These are phyloP conservation scores for Asterochloris erici DNA, from an alignment of 139 green algal genomes.

Conservation along the genomic window DNA sequence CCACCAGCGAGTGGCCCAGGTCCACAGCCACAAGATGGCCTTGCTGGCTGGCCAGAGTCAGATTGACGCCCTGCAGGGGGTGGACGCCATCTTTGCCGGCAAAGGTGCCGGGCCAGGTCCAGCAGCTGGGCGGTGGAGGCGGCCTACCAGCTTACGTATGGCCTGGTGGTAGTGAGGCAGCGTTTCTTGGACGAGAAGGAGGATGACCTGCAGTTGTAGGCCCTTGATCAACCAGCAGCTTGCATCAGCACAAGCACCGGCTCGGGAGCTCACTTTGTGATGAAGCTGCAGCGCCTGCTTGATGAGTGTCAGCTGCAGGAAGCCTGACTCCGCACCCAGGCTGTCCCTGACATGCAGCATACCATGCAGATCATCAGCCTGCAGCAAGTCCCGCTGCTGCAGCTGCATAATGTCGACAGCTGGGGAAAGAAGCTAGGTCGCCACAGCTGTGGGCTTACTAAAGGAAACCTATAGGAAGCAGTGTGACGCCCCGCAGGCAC, in stretches of 20 bases:
- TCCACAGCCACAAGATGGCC: background rate
- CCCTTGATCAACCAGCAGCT: background rate
- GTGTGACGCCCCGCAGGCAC: no score
- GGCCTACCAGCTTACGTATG: conserved; percentile 1
- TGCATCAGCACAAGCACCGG: background rate
- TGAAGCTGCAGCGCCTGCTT: background rate
- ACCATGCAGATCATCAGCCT: background rate
- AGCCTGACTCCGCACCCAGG: background rate
- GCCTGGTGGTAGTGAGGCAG: conserved; percentile 6
- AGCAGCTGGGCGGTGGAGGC: background rate
- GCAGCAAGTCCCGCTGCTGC: background rate
- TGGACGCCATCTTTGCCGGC: background rate
- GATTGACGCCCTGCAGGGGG: background rate
- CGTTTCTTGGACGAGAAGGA: background rate
- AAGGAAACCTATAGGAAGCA: no score
- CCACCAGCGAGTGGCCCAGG: no score
- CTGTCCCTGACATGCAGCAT: background rate
- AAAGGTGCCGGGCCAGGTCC: background rate
- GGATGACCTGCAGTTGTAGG: background rate
- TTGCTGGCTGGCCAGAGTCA: background rate
- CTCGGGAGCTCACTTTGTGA: no score
- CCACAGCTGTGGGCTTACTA: no score
- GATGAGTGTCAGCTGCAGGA: background rate
- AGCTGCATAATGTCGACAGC: no score
- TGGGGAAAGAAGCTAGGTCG: no score